Percentiles rank a stretch among this genome's conserved stretches.
phyloP scores from a whole-genome alignment of 495 filamentous ascomycete species.

The Aspergillus bertholletiae region DNA sequence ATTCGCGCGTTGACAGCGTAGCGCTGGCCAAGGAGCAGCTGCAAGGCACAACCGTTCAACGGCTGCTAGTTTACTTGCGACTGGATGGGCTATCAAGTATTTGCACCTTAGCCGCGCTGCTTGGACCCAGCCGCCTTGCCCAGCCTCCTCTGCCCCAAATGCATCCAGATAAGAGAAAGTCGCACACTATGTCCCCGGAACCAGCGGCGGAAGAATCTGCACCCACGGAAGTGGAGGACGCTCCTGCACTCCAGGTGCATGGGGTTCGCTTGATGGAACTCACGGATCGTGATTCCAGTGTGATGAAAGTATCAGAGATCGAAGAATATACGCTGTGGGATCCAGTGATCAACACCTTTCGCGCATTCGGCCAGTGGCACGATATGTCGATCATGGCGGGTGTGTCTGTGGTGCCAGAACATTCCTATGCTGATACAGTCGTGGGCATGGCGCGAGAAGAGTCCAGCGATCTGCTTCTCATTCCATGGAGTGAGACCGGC shows the following conservation, averaged over 20 bases:
- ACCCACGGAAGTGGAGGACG: slow-evolving; percentile 17
- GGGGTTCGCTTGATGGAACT: slow-evolving; percentile 84
- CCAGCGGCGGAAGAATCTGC: slow-evolving; percentile 28
- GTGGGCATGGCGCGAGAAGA: slow-evolving; percentile 62
- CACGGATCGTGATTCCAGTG: slow-evolving; percentile 87
- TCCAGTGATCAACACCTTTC: slow-evolving; percentile 88
- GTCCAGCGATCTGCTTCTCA: slow-evolving; percentile 73
- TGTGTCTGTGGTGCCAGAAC: slow-evolving; percentile 71
- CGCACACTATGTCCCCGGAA: slow-evolving; percentile 13
- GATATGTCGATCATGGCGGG: slow-evolving; percentile 80
- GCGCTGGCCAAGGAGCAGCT: slow-evolving; percentile 43
- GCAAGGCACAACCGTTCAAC: slow-evolving; percentile 33
- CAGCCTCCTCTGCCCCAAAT: slow-evolving; percentile 33
- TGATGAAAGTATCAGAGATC: slow-evolving; percentile 87
- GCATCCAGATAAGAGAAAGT: slow-evolving; percentile 43
- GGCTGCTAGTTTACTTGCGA: slow-evolving; percentile 68
- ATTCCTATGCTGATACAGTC: slow-evolving; percentile 75
- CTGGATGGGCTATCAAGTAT: slow-evolving; percentile 85
- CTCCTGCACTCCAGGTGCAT: slow-evolving; percentile 67
- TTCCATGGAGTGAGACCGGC: slow-evolving; percentile 90
- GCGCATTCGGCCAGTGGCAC: slow-evolving; percentile 80
- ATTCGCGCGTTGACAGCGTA: slow-evolving; percentile 33
- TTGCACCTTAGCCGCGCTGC: slow-evolving; percentile 77
- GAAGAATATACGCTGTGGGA: slow-evolving; percentile 76
- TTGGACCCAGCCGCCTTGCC: slow-evolving; percentile 35